phyloP scores from a whole-genome alignment of 176 grass and related monocot species.

The Oryza punctata region DNA sequence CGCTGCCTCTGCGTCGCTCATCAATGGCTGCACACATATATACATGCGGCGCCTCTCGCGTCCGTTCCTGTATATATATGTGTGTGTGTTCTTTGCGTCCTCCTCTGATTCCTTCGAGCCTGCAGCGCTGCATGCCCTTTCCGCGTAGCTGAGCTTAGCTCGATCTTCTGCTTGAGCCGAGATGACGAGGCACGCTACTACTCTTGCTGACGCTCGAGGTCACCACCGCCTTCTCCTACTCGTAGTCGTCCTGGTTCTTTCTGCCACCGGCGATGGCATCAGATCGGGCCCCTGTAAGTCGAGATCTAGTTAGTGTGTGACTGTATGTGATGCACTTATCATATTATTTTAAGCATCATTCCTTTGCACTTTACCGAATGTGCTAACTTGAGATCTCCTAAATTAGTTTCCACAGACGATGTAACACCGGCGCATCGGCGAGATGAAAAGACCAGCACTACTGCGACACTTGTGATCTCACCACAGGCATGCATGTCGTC shows the following conservation, averaged over 20 bases:
- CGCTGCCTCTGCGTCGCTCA: constrained; percentile 37
- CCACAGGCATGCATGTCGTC: constrained; percentile 12
- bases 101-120: not conserved
- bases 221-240: constrained; percentile 9
- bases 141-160: not conserved
- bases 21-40: constrained; percentile 36
- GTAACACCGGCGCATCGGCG: not conserved
- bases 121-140: not conserved
- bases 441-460: not conserved
- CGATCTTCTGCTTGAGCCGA: not conserved
- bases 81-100: not conserved
- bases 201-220: not conserved
- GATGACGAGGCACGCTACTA: constrained; percentile 40
- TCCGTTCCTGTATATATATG: not conserved
- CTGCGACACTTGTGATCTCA: not conserved
- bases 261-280: constrained; percentile 35
- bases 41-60: not conserved
- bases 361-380: no score
- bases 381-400: not conserved
- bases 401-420: not conserved
- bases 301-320: not conserved
- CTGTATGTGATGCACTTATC: not conserved
- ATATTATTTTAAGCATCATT: not conserved
- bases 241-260: constrained; percentile 31
- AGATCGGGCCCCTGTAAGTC: constrained; percentile 51